These are phyloP conservation scores for Jaltomata sinuosa DNA, from an alignment of 257 asterid species.

Conservation along the genomic window DNA sequence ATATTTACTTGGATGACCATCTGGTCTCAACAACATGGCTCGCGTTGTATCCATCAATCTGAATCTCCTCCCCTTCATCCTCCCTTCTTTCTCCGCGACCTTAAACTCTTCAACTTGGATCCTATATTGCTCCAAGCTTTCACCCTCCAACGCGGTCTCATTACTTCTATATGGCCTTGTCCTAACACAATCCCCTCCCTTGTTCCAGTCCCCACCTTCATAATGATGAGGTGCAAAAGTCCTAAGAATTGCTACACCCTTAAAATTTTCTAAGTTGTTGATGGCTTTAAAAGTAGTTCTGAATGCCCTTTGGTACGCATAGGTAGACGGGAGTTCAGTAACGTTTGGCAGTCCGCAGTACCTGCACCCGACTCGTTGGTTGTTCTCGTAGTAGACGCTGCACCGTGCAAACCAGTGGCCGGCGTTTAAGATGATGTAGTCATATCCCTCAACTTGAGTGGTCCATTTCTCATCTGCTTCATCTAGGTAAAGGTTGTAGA, in stretches of 20 bases:
- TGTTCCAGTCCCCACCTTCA: conserved; percentile 22
- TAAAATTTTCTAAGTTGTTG: not conserved
- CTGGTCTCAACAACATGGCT: conserved; percentile 36
- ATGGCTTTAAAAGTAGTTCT: conserved; percentile 13
- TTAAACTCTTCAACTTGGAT: conserved; percentile 28
- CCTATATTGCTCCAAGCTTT: conserved; percentile 14
- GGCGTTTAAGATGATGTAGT: conserved; percentile 44
- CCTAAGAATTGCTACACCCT: conserved; percentile 1
- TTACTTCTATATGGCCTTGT: conserved; percentile 21
- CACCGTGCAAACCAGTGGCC: conserved; percentile 56
- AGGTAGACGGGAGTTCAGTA: not conserved
- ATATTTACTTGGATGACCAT: conserved; percentile 35
- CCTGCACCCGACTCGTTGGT: conserved; percentile 11
- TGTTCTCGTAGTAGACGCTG: conserved; percentile 5
- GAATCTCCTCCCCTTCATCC: conserved; percentile 10
- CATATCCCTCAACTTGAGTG: conserved; percentile 29
- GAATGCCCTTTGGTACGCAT: conserved; percentile 23
- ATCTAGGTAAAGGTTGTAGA: conserved; percentile 51
- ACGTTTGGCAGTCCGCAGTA: conserved; percentile 1
- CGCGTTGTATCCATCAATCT: conserved; percentile 26
- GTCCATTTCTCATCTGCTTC: conserved; percentile 51
- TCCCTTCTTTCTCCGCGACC: conserved; percentile 26
- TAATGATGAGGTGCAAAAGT: conserved; percentile 3
- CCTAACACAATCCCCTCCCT: conserved; percentile 25
- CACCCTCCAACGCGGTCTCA: conserved; percentile 13